These are phyloP conservation scores for Diutina rugosa DNA, from an alignment of 1,139 yeast genomes.

Conservation along the genomic window DNA sequence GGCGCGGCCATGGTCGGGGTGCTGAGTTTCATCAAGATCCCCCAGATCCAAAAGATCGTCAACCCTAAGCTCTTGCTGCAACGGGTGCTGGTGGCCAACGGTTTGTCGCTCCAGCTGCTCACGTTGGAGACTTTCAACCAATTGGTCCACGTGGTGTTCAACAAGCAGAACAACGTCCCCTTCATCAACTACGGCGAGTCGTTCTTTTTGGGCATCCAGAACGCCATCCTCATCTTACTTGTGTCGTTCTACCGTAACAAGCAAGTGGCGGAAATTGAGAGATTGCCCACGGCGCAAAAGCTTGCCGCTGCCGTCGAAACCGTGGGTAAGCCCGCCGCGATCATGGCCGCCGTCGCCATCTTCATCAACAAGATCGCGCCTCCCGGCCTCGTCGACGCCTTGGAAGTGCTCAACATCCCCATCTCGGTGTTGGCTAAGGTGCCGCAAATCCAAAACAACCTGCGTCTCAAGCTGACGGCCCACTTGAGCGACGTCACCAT, in stretches of 20 bases:
- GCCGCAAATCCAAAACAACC: slow-evolving; percentile 42
- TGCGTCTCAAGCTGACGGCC: slow-evolving; percentile 35
- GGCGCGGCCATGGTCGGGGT: slow-evolving; percentile 26
- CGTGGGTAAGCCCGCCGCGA: slow-evolving; percentile 15
- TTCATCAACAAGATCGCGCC: slow-evolving; percentile 24
- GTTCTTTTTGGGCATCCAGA: slow-evolving; percentile 27
- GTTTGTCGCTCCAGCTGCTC: slow-evolving; percentile 25
- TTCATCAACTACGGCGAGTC: slow-evolving; percentile 33
- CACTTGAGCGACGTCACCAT: slow-evolving; percentile 43
- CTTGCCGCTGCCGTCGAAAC: slow-evolving; percentile 9
- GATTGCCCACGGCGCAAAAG: slow-evolving; percentile 10
- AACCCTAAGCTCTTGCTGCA: slow-evolving; percentile 15
- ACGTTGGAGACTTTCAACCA: slow-evolving; percentile 26
- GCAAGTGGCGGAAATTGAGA: slow-evolving; percentile 7
- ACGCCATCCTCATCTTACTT: slow-evolving; percentile 23
- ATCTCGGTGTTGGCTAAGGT: slow-evolving; percentile 37
- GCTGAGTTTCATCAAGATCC: slow-evolving; percentile 29
- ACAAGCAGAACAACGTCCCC: slow-evolving; percentile 20
- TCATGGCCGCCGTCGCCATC: slow-evolving; percentile 16
- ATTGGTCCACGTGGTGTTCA: slow-evolving; percentile 29
- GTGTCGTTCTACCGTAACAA: slow-evolving; percentile 21
- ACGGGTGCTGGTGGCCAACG: slow-evolving; percentile 22
- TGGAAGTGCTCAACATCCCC: slow-evolving; percentile 44
- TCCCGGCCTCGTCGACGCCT: slow-evolving; percentile 12
- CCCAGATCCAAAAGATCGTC: slow-evolving; percentile 28